These are phyloP conservation scores for Anthracocystis walkeri DNA, from an alignment of 1,284 basidiomycete species.

Conservation along the genomic window DNA sequence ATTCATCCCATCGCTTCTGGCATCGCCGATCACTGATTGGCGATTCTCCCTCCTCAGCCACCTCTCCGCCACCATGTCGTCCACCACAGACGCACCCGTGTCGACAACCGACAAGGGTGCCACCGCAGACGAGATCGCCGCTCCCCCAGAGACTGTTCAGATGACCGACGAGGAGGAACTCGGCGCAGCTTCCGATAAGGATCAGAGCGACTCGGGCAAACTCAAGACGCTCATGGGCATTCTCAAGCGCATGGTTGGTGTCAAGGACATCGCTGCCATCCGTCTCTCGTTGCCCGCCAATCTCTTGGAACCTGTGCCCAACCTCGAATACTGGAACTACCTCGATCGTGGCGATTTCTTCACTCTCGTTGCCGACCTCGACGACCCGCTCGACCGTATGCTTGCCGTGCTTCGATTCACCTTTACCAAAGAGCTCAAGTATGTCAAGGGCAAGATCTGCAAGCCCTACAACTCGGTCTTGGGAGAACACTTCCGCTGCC, in stretches of 20 bases:
- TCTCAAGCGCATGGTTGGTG: conserved; percentile 66
- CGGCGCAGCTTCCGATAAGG: conserved; percentile 57
- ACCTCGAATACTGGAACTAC: conserved; percentile 76
- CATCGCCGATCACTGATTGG: not conserved
- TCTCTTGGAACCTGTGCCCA: conserved; percentile 66
- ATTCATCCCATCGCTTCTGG: not conserved
- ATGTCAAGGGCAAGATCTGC: conserved; percentile 84
- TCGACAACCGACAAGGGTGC: conserved; percentile 46
- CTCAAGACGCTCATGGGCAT: conserved; percentile 65
- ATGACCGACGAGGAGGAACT: conserved; percentile 64
- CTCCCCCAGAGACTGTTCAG: conserved; percentile 57
- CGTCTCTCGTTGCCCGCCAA: conserved; percentile 67
- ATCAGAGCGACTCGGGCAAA: conserved; percentile 63
- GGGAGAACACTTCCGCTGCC: conserved; percentile 66
- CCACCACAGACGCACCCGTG: conserved; percentile 29
- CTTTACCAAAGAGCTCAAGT: conserved; percentile 93
- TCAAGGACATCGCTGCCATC: conserved; percentile 67
- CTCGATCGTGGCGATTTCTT: conserved; percentile 92
- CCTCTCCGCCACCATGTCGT: conserved; percentile 16
- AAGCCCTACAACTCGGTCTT: conserved; percentile 80
- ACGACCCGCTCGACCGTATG: conserved; percentile 91
- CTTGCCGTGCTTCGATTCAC: conserved; percentile 87
- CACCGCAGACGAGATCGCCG: conserved; percentile 54
- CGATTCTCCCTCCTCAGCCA: not conserved
- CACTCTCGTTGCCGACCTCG: conserved; percentile 83